Conservation (phyloP, 192 early-diverging fungal genomes). For the Rhizophagus prolifer region DNA sequence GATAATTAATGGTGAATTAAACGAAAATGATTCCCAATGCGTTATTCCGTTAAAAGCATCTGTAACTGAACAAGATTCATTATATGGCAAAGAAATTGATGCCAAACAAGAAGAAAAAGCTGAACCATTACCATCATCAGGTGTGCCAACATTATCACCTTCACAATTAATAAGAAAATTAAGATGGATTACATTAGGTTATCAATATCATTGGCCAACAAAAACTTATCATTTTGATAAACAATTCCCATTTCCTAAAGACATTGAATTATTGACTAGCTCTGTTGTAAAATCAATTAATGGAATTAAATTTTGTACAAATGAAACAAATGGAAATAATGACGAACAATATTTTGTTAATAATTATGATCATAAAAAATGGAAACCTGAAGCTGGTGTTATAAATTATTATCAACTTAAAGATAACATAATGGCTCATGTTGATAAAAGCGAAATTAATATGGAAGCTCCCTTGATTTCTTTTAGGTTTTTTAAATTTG, state of each 20-base stretch:
- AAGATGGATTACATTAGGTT: constrained; percentile 76
- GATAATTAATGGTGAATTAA: constrained; percentile 28
- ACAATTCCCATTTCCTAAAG: constrained; percentile 66
- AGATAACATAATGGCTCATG: constrained; percentile 87
- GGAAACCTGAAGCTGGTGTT: constrained; percentile 84
- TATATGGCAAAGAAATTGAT: constrained; percentile 34
- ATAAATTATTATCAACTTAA: constrained; percentile 88
- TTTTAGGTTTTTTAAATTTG: constrained; percentile 54
- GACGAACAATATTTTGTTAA: constrained; percentile 40
- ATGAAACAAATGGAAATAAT: background rate
- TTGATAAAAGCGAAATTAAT: constrained; percentile 87
- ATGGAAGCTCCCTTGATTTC: constrained; percentile 84
- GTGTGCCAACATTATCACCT: constrained; percentile 42
- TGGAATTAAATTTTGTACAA: constrained; percentile 33
- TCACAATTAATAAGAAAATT: constrained; percentile 49
- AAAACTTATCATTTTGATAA: constrained; percentile 77
- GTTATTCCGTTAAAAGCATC: constrained; percentile 37
- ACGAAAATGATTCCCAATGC: constrained; percentile 30
- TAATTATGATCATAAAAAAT: constrained; percentile 56
- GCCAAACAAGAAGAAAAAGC: constrained; percentile 31
- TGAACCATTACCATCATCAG: constrained; percentile 38
- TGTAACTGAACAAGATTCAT: constrained; percentile 27
- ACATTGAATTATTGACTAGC: constrained; percentile 57
- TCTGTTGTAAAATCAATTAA: constrained; percentile 67
- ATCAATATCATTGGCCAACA: constrained; percentile 79